Evolutionary conservation across 495 filamentous ascomycete genomes (phyloP).

Genomic region (Astrothelium macrocarpum): DNA sequence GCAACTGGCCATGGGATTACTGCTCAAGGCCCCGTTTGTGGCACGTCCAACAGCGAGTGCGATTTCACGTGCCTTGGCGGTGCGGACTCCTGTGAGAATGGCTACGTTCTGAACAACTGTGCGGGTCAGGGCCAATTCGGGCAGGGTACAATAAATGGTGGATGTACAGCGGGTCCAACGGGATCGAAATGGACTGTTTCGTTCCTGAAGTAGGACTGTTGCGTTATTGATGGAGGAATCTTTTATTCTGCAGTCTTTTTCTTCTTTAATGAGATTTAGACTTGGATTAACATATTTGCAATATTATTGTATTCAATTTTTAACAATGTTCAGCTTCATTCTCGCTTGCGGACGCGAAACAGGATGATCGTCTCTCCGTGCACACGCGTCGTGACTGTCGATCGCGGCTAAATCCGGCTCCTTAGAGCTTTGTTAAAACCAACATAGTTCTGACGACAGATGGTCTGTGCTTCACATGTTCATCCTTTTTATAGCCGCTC

Average conservation of each 20-base stretch:
- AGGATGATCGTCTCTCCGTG: neutral
- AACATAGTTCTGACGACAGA: too few species aligned
- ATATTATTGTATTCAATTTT: neutral
- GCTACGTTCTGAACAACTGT: neutral
- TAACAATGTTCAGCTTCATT: neutral
- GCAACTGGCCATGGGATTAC: neutral
- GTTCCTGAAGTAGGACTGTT: neutral
- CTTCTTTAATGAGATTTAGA: neutral
- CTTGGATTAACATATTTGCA: neutral
- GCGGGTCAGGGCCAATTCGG: neutral
- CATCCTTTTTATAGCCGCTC: too few species aligned
- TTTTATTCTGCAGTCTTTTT: neutral
- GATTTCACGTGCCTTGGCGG: neutral
- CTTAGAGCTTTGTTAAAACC: neutral
- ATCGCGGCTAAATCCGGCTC: neutral
- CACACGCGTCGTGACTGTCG: neutral
- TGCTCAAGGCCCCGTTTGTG: neutral
- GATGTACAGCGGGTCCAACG: neutral
- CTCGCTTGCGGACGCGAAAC: neutral
- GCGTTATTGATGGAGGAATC: neutral
- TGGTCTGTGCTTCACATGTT: too few species aligned
- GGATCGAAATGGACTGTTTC: slow-evolving; percentile 1
- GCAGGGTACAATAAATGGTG: neutral
- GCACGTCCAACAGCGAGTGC: neutral
- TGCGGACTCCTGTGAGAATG: neutral